Evolutionary conservation across 2,329 filamentous ascomycete genomes (phyloP).

Genomic region (Ophiosphaerella korrae): DNA sequence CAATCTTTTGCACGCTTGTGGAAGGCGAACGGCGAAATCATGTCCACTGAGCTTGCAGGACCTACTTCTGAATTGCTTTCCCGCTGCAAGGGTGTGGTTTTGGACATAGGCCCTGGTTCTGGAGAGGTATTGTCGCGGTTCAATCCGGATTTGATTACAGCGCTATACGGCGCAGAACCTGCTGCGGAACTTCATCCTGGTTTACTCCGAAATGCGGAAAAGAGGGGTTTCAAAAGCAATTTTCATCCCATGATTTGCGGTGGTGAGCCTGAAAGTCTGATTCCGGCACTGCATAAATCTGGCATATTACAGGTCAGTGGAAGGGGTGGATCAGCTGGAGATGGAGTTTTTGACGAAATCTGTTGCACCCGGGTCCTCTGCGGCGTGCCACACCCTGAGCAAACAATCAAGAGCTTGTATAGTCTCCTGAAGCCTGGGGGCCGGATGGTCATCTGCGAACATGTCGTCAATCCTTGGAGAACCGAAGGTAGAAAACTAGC

Average conservation of each 20-base stretch:
- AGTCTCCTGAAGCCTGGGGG: slow-evolving; percentile 60
- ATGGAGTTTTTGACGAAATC: slow-evolving; percentile 60
- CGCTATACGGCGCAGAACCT: slow-evolving; percentile 62
- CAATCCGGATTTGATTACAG: slow-evolving; percentile 48
- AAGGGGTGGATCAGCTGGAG: slow-evolving; percentile 25
- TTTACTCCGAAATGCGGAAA: slow-evolving; percentile 49
- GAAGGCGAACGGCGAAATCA: slow-evolving; percentile 41
- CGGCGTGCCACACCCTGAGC: slow-evolving; percentile 56
- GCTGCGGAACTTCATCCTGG: slow-evolving; percentile 53
- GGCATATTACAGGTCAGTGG: slow-evolving; percentile 43
- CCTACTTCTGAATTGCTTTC: slow-evolving; percentile 32
- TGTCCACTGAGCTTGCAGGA: slow-evolving; percentile 47
- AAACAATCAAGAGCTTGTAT: slow-evolving; percentile 56
- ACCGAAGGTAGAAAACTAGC: slow-evolving; percentile 53
- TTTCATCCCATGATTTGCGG: slow-evolving; percentile 58
- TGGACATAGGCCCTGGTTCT: slow-evolving; percentile 56
- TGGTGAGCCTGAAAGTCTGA: slow-evolving; percentile 54
- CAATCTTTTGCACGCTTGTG: slow-evolving; percentile 45
- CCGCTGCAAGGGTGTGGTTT: slow-evolving; percentile 38
- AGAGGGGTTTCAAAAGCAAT: slow-evolving; percentile 51
- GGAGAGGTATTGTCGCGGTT: slow-evolving; percentile 58
- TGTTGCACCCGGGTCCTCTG: slow-evolving; percentile 61
- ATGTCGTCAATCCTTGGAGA: slow-evolving; percentile 59
- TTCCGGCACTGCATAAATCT: slow-evolving; percentile 51
- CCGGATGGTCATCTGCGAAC: slow-evolving; percentile 60